Conservation (phyloP, 2,329 filamentous ascomycete species). For the Didymellaceae sp. region DNA sequence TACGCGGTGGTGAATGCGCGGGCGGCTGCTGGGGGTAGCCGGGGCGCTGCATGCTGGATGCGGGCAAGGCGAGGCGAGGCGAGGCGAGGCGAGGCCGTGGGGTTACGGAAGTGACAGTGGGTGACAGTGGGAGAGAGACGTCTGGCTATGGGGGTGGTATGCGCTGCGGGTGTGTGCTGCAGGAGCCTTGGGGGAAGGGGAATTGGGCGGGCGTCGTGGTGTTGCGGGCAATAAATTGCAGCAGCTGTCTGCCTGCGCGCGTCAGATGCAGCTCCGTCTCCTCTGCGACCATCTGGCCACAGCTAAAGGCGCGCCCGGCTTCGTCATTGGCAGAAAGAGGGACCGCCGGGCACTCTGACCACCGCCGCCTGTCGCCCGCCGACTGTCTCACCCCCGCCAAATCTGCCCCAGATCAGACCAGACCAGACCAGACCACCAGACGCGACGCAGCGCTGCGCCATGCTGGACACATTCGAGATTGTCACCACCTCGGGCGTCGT, state of each 20-base stretch:
- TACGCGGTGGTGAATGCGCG: conserved; percentile 81
- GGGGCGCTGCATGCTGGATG: conserved; percentile 86
- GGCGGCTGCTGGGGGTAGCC: conserved; percentile 75
- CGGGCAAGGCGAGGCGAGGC: too few species aligned
- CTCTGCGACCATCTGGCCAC: conserved; percentile 30
- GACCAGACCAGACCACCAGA: too few species aligned
- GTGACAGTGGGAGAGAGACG: neutral
- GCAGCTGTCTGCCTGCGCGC: neutral
- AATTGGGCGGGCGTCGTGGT: neutral
- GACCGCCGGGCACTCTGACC: conserved; percentile 5
- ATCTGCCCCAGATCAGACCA: conserved; percentile 7
- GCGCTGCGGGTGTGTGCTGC: neutral
- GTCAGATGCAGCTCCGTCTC: conserved; percentile 10
- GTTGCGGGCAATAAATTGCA: neutral
- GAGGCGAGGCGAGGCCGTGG: conserved; percentile 2
- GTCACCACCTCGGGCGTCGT: conserved; percentile 95
- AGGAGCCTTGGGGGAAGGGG: neutral
- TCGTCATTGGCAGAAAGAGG: conserved; percentile 36
- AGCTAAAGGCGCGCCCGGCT: conserved; percentile 29
- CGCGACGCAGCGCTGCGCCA: too few species aligned
- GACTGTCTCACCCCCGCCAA: conserved; percentile 13
- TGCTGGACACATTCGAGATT: conserved; percentile 98
- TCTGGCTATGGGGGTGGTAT: neutral
- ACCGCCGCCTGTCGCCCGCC: too few species aligned
- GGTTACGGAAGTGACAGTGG: too few species aligned